These are phyloP conservation scores for Phytophthora megakarya DNA, from an alignment of 352 stramenopile genomes.

Conservation along the genomic window DNA sequence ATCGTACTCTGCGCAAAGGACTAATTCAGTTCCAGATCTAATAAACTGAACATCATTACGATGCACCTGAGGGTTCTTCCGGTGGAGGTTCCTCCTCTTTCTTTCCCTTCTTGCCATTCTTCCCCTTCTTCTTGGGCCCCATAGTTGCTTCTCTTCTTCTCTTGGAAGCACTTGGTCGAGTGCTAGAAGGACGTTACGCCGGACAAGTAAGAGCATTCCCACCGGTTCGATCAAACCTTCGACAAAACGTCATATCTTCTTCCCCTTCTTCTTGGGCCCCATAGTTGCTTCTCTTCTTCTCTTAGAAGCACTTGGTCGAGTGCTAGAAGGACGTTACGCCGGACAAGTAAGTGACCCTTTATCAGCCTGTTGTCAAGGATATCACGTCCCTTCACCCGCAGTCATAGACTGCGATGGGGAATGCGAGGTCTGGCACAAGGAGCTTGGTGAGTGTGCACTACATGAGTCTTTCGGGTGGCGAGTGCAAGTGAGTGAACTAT, in stretches of 20 bases:
- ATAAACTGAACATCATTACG: neutral
- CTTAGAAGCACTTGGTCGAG: neutral
- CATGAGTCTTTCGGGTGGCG: slow-evolving; percentile 28
- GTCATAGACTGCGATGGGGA: slow-evolving; percentile 37
- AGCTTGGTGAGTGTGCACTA: slow-evolving; percentile 40
- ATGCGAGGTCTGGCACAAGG: slow-evolving; percentile 41
- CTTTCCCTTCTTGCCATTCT: slow-evolving; percentile 76
- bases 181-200: slow-evolving; percentile 21
- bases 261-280: too few species aligned
- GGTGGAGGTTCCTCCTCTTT: slow-evolving; percentile 67
- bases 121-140: slow-evolving; percentile 81
- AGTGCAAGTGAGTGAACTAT: slow-evolving; percentile 28
- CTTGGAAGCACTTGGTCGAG: neutral
- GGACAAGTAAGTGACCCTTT: slow-evolving; percentile 13
- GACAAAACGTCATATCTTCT: too few species aligned
- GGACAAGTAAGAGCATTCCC: slow-evolving; percentile 5
- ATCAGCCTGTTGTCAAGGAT: slow-evolving; percentile 15
- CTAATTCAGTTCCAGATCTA: neutral
- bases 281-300: slow-evolving; percentile 36
- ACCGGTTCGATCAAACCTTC: too few species aligned
- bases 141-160: slow-evolving; percentile 36
- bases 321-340: slow-evolving; percentile 21
- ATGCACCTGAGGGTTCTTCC: slow-evolving; percentile 74
- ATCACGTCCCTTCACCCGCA: slow-evolving; percentile 16
- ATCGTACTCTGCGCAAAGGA: slow-evolving; percentile 79